A percentile compares a stretch with the other conserved stretches of the same genome.
Conservation (phyloP, 495 filamentous ascomycete genomes). For the Clohesyomyces aquaticus region DNA sequence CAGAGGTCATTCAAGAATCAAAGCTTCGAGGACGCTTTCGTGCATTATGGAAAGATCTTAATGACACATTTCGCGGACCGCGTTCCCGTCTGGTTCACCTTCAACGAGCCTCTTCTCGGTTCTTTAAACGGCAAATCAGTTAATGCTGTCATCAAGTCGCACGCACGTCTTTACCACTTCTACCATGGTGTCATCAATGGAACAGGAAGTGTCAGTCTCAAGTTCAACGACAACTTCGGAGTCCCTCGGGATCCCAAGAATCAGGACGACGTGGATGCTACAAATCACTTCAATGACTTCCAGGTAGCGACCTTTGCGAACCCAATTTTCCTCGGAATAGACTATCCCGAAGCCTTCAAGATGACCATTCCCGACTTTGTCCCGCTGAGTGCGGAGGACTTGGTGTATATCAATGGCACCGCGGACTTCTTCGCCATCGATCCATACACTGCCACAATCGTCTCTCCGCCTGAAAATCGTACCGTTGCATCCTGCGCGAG, state of each 20-base stretch:
- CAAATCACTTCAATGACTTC: conserved; percentile 43
- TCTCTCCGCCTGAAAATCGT: conserved; percentile 41
- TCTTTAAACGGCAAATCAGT: conserved; percentile 47
- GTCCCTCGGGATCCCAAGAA: conserved; percentile 44
- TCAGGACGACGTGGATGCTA: conserved; percentile 32
- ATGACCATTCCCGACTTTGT: conserved; percentile 41
- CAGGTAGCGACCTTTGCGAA: conserved; percentile 46
- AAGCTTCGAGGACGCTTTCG: conserved; percentile 46
- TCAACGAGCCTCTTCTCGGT: conserved; percentile 51
- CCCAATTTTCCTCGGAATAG: conserved; percentile 43
- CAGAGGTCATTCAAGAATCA: too few relatives aligned
- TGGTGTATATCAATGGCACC: conserved; percentile 41
- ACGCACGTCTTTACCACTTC: conserved; percentile 46
- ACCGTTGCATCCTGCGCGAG: conserved; percentile 39
- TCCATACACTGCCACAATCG: conserved; percentile 45
- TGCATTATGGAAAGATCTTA: conserved; percentile 36
- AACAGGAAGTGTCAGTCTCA: conserved; percentile 43
- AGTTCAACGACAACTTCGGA: conserved; percentile 50
- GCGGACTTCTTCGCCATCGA: conserved; percentile 45
- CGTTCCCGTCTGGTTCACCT: conserved; percentile 46
- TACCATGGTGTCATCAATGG: conserved; percentile 47
- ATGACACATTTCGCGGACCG: conserved; percentile 41
- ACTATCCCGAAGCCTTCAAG: conserved; percentile 42
- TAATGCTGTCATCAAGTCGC: conserved; percentile 43
- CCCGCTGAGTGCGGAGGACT: conserved; percentile 36